Evolutionary conservation across 768 basidiomycete species (phyloP), one percentile per base, ranked within the genome.

Genomic region (Tylopilus subfusipes): DNA sequence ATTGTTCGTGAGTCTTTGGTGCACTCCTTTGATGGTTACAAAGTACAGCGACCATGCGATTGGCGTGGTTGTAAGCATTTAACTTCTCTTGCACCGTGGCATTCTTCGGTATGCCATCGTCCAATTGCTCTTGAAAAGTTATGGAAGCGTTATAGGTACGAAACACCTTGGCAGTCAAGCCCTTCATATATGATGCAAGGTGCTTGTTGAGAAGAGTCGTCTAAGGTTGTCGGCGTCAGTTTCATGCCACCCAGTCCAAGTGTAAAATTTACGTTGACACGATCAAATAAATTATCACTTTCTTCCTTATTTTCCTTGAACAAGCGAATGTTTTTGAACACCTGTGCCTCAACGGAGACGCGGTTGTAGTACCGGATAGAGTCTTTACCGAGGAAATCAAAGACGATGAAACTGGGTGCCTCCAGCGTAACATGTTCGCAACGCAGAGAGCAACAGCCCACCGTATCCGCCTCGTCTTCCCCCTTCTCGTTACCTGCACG

Each of bases 401-500:
- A 96, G 53, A 90, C 77, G 69, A 98, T 85, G 63, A 82, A 85
- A 75, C 92, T 85, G 11, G 94, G 93, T 9, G 85, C 84, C 62
- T 90, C 84, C 49, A 98, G 77, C 2, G 96, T 98, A 68, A 99
- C 87, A 72, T 99, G 97, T 71, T 98, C 93, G 71, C 88, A 96
- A 29, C 95, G 90, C 46, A 99, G 76, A 5, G 97, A 99, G 72
- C 97, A 99, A 74, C 97, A 98, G 68, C 97, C 97, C 52, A 98
- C 94, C 0, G 97, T 99, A 69, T 99, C 97, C 2, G 97, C 97
- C 72, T 98, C 97, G 62, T 99, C 97, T 65, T 98, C 97, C 42
- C 96, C 97, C 73, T 99, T 99, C 76, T 99, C 97, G 73, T 98
- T 98, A 59, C 97, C 97, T 44, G 95, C 95, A 80, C 97, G 91